These are phyloP conservation scores for Leavenworthia alabamica DNA, from an alignment of 345 rosid genomes.

Conservation along the genomic window DNA sequence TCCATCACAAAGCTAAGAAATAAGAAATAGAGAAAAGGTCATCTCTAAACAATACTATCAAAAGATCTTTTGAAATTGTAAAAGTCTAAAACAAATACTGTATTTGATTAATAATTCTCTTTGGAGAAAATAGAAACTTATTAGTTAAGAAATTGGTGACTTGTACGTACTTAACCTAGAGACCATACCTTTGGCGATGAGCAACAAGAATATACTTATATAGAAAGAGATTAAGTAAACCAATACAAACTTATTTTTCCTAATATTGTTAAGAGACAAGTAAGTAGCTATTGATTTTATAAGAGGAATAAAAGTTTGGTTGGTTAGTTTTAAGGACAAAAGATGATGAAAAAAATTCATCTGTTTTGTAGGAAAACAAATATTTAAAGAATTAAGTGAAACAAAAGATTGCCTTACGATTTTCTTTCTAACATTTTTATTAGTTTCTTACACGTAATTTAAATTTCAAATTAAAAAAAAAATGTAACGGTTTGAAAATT, in stretches of 20 bases:
- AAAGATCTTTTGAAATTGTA: conserved; percentile 17
- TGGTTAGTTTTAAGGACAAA: conserved; percentile 34
- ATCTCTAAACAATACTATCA: conserved; percentile 25
- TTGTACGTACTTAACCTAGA: conserved; percentile 32
- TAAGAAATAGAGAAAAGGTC: conserved; percentile 30
- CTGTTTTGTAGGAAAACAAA: conserved; percentile 22
- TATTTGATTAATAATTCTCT: not conserved
- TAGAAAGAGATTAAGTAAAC: conserved; percentile 20
- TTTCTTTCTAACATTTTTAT: conserved; percentile 19
- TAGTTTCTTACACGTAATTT: conserved; percentile 6
- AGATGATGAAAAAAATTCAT: conserved; percentile 32
- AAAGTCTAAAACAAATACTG: conserved; percentile 17
- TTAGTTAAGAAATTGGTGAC: conserved; percentile 41
- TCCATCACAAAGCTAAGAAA: conserved; percentile 51
- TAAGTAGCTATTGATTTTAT: conserved; percentile 45
- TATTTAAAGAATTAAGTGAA: conserved; percentile 1
- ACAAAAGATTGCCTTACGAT: conserved; percentile 21
- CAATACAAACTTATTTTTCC: not conserved
- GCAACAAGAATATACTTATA: conserved; percentile 21
- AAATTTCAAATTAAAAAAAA: not conserved
- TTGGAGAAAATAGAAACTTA: conserved; percentile 20
- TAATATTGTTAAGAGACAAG: conserved; percentile 28
- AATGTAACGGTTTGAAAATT: not conserved
- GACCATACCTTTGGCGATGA: conserved; percentile 28
- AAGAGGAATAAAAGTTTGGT: conserved; percentile 31